Evolutionary conservation across 2,329 filamentous ascomycete genomes (phyloP).

Genomic region (Scedosporium aurantiacum): DNA sequence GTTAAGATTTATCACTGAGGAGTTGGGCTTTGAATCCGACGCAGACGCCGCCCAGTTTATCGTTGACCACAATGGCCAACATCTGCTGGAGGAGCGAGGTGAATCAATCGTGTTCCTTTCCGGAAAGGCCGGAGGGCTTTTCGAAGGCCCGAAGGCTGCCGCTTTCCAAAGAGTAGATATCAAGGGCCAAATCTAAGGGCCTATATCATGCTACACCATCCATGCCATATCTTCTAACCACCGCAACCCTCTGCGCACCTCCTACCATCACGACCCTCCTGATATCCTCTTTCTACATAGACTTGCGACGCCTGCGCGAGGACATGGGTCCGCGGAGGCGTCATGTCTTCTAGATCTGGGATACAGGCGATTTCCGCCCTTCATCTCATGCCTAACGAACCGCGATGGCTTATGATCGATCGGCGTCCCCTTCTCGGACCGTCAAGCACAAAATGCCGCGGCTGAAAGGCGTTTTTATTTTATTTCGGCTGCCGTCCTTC

Average conservation of each 20-base stretch:
- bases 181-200: conserved; percentile 79
- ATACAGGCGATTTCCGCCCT: neutral
- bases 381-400: neutral
- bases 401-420: neutral
- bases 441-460: neutral
- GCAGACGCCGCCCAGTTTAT: conserved; percentile 86
- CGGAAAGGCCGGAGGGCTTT: conserved; percentile 59
- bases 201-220: neutral
- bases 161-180: conserved; percentile 89
- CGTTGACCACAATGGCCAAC: conserved; percentile 64
- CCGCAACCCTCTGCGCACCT: neutral
- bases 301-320: neutral
- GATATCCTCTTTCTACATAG: neutral
- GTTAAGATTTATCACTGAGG: conserved; percentile 85
- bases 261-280: neutral
- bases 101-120: conserved; percentile 64
- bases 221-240: neutral
- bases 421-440: too few relatives aligned
- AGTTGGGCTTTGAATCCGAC: conserved; percentile 91
- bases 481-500: neutral
- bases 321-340: neutral
- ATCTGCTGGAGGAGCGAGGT: conserved; percentile 65
- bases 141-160: conserved; percentile 60
- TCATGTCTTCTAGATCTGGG: neutral
- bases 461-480: neutral